Evolutionary conservation across 345 rosid species (phyloP).

Genomic region (Punica granatum): DNA sequence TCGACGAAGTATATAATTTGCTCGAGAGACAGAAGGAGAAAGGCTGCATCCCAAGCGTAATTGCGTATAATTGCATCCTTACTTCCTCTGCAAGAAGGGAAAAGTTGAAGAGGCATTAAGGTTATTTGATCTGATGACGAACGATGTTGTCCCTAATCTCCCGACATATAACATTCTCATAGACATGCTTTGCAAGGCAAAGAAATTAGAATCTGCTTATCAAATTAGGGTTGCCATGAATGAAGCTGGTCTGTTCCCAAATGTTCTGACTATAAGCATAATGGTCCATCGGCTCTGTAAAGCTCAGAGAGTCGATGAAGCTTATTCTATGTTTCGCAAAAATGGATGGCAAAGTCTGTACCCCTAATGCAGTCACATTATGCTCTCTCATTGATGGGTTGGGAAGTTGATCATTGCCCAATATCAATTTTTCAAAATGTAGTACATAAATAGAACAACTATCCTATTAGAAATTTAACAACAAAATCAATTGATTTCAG

Average conservation of each 20-base stretch:
- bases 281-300: constrained; percentile 93
- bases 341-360: constrained; percentile 68
- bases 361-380: constrained; percentile 71
- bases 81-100: constrained; percentile 75
- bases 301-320: constrained; percentile 79
- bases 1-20: constrained; percentile 67
- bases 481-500: neutral
- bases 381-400: constrained; percentile 90
- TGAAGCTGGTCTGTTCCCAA: constrained; percentile 78
- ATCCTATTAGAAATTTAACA: no score
- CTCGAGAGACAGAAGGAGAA: constrained; percentile 80
- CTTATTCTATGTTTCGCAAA: constrained; percentile 61
- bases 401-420: constrained; percentile 30
- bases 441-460: neutral
- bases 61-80: constrained; percentile 85
- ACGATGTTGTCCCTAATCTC: constrained; percentile 70
- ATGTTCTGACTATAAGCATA: constrained; percentile 74
- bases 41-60: constrained; percentile 82
- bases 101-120: constrained; percentile 56
- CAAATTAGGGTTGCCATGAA: constrained; percentile 73
- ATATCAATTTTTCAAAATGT: neutral
- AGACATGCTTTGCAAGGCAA: constrained; percentile 72
- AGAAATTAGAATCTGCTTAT: constrained; percentile 57
- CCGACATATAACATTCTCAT: constrained; percentile 72
- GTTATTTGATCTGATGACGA: constrained; percentile 76